Evolutionary conservation across 1,284 basidiomycete genomes (phyloP).

Genomic region (Pulveroboletus sp.): DNA sequence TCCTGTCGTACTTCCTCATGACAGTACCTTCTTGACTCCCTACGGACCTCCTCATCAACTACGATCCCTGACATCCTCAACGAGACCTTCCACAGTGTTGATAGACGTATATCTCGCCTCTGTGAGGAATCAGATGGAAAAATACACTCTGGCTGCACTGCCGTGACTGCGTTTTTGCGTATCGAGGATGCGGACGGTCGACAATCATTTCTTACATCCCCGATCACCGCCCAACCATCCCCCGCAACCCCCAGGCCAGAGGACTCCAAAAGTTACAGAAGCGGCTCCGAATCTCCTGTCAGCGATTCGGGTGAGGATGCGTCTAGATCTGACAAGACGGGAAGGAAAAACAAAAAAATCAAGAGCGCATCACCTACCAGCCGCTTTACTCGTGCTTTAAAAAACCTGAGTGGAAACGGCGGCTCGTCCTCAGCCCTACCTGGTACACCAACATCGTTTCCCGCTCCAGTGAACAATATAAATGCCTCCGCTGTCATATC

Average conservation of each 20-base stretch:
- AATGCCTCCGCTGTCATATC: constrained; percentile 39
- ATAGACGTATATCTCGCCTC: constrained; percentile 77
- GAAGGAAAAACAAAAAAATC: constrained; percentile 39
- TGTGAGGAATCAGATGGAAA: constrained; percentile 84
- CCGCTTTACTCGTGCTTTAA: constrained; percentile 59
- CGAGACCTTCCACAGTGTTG: constrained; percentile 91
- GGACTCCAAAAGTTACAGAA: constrained; percentile 26
- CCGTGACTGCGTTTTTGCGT: constrained; percentile 96
- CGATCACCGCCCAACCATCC: constrained; percentile 24
- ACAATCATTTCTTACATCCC: constrained; percentile 59
- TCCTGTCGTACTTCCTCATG: constrained; percentile 8
- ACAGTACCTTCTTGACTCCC: constrained; percentile 57
- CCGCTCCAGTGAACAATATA: constrained; percentile 15
- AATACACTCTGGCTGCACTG: constrained; percentile 96
- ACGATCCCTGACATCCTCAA: constrained; percentile 90
- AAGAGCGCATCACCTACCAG: constrained; percentile 48
- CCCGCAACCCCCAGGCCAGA: constrained; percentile 33
- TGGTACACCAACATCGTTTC: constrained; percentile 21
- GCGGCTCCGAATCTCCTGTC: constrained; percentile 31
- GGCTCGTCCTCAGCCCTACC: constrained; percentile 44
- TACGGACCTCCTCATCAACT: constrained; percentile 50
- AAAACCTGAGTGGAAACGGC: constrained; percentile 49
- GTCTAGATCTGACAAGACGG: constrained; percentile 39
- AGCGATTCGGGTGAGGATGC: constrained; percentile 38
- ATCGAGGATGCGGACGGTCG: constrained; percentile 78